phyloP scores from a whole-genome alignment of 139 green algal species.

The Tetratostichococcus sp. region DNA sequence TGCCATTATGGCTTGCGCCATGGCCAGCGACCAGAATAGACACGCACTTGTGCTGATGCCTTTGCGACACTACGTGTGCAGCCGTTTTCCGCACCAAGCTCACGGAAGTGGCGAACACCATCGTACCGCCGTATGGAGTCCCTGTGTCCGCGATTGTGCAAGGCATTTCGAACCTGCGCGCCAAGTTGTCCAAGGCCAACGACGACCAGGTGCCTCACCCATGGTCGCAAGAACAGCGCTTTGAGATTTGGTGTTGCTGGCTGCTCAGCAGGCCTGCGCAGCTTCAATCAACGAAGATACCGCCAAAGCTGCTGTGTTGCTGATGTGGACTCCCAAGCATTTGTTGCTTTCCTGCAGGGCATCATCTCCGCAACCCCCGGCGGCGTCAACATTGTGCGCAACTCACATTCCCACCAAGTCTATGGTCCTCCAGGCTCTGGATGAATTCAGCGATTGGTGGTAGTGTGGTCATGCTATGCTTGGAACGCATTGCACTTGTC shows the following conservation, averaged over 20 bases:
- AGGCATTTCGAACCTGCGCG: constrained; percentile 32
- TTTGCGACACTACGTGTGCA: background rate
- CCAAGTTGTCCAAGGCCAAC: constrained; percentile 8
- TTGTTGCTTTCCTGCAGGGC: too few species aligned
- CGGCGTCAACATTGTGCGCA: background rate
- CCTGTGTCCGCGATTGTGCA: constrained; percentile 9
- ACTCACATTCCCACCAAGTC: too few species aligned
- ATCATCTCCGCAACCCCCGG: background rate
- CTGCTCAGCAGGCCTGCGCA: too few species aligned
- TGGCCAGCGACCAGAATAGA: background rate
- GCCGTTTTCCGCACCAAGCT: constrained; percentile 36
- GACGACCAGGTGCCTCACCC: too few species aligned
- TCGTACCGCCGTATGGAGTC: background rate
- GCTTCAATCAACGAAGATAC: too few species aligned
- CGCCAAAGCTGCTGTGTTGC: too few species aligned
- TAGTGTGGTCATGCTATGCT: too few species aligned
- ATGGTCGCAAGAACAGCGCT: too few species aligned
- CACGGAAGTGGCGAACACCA: background rate
- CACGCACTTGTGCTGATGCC: background rate
- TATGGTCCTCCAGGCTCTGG: background rate
- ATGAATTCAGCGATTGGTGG: background rate
- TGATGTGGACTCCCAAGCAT: too few species aligned
- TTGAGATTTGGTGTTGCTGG: too few species aligned
- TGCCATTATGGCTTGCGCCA: too few species aligned
- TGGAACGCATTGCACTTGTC: too few species aligned